These are phyloP conservation scores for Aureobasidium sp. DNA, from an alignment of 2,329 filamentous ascomycete species.

Conservation along the genomic window DNA sequence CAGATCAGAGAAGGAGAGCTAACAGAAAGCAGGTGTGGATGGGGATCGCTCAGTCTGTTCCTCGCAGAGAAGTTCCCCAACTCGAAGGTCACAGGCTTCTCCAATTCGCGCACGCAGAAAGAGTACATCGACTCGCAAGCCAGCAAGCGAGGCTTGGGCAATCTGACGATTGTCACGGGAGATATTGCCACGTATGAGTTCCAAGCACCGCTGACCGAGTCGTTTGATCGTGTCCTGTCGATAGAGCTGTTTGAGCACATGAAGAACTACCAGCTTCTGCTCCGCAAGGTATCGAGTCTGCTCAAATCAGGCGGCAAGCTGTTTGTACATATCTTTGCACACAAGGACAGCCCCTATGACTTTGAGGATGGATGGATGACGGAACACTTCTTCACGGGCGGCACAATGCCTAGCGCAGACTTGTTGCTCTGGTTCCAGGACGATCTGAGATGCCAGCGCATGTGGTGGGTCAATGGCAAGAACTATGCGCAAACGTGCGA, in stretches of 20 bases:
- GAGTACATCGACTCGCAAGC: constrained; percentile 55
- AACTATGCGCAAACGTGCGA: constrained; percentile 64
- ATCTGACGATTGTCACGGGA: constrained; percentile 56
- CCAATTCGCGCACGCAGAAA: constrained; percentile 61
- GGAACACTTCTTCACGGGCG: constrained; percentile 62
- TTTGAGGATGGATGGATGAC: constrained; percentile 69
- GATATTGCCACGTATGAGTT: constrained; percentile 61
- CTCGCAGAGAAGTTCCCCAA: constrained; percentile 57
- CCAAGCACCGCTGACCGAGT: constrained; percentile 21
- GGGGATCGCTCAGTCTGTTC: constrained; percentile 57
- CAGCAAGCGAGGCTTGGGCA: constrained; percentile 46
- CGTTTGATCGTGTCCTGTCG: constrained; percentile 57
- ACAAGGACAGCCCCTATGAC: constrained; percentile 58
- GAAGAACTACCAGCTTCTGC: constrained; percentile 63
- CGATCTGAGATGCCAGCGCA: constrained; percentile 49
- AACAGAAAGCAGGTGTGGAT: constrained; percentile 47
- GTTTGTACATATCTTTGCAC: constrained; percentile 60
- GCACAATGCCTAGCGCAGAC: constrained; percentile 62
- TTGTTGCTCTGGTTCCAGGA: constrained; percentile 58
- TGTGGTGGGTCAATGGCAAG: constrained; percentile 63
- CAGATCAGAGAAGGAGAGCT: not conserved
- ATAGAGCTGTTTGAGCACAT: constrained; percentile 70
- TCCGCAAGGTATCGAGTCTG: constrained; percentile 52
- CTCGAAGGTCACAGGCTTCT: constrained; percentile 56
- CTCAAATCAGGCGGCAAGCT: constrained; percentile 56